A percentile compares a stretch with the other conserved stretches of the same genome.
Conservation (phyloP, 495 filamentous ascomycete genomes). For the Jackrogersella minutella region DNA sequence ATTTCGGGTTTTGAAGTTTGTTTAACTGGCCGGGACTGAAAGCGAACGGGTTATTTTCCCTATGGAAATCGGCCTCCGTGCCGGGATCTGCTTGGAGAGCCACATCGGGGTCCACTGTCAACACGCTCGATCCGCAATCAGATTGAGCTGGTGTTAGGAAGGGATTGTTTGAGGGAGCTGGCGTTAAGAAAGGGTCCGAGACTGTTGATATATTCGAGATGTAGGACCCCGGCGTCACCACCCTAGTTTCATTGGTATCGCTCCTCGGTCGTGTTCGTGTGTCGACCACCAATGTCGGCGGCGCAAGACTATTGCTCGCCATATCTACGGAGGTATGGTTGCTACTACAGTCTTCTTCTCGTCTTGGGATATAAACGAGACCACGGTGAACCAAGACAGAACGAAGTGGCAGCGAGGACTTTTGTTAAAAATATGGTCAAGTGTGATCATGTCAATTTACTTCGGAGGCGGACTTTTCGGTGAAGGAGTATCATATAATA, state of each 20-base stretch:
- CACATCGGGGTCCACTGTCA: constrained; percentile 33
- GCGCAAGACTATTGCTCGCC: constrained; percentile 39
- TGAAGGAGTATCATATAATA: constrained; percentile 28
- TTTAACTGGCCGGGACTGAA: constrained; percentile 82
- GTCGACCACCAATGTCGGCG: constrained; percentile 37
- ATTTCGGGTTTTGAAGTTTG: constrained; percentile 85
- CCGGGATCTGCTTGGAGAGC: constrained; percentile 66
- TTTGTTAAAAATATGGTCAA: constrained; percentile 1
- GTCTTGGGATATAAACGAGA: not conserved
- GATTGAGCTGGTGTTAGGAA: constrained; percentile 40
- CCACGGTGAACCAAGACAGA: not conserved
- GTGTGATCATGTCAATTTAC: not conserved
- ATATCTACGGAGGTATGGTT: constrained; percentile 14
- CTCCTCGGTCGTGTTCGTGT: constrained; percentile 38
- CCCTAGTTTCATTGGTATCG: constrained; percentile 44
- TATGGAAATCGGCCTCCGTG: constrained; percentile 74
- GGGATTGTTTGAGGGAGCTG: constrained; percentile 40
- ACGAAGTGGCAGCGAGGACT: not conserved
- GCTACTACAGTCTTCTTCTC: not conserved
- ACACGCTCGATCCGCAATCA: constrained; percentile 39
- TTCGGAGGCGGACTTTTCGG: not conserved
- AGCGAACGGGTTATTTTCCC: constrained; percentile 80
- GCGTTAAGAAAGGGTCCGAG: constrained; percentile 44
- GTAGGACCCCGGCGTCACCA: constrained; percentile 39
- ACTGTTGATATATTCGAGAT: constrained; percentile 32